A percentile compares a stretch with the other conserved stretches of the same genome.
These are phyloP conservation scores for Bretziella fagacearum DNA, from an alignment of 2,329 filamentous ascomycete genomes.

Conservation along the genomic window DNA sequence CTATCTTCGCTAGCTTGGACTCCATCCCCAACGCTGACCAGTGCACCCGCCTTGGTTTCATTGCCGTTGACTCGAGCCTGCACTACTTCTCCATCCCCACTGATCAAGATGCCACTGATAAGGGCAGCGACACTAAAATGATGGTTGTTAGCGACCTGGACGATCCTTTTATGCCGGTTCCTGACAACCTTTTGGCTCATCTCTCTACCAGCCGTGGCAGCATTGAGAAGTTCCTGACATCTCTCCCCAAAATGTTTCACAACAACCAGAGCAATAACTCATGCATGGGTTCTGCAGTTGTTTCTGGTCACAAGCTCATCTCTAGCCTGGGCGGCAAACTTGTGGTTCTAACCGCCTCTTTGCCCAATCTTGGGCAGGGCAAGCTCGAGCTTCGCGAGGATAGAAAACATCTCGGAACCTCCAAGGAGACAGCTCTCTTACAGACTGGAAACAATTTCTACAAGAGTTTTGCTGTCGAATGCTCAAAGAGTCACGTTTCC, in stretches of 20 bases:
- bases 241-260: slow-evolving; percentile 92
- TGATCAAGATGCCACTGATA: slow-evolving; percentile 46
- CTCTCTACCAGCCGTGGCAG: slow-evolving; percentile 77
- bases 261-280: slow-evolving; percentile 77
- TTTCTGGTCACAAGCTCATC: slow-evolving; percentile 90
- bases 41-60: slow-evolving; percentile 80
- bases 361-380: slow-evolving; percentile 79
- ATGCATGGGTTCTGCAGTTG: slow-evolving; percentile 87
- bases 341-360: slow-evolving; percentile 70
- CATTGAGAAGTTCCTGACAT: slow-evolving; percentile 78
- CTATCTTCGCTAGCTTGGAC: slow-evolving; percentile 86
- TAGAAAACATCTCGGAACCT: slow-evolving; percentile 87
- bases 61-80: slow-evolving; percentile 84
- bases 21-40: slow-evolving; percentile 96
- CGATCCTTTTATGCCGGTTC: slow-evolving; percentile 90
- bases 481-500: slow-evolving; percentile 95
- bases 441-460: slow-evolving; percentile 95
- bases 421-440: slow-evolving; percentile 71
- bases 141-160: slow-evolving; percentile 88
- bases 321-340: slow-evolving; percentile 90
- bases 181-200: slow-evolving; percentile 77
- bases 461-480: slow-evolving; percentile 97
- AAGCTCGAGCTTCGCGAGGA: slow-evolving; percentile 89
- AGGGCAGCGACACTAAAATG: slow-evolving; percentile 74
- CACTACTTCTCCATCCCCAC: slow-evolving; percentile 94